Conservation (phyloP, 1,284 basidiomycete genomes). For the Rugosomyces carneus region DNA sequence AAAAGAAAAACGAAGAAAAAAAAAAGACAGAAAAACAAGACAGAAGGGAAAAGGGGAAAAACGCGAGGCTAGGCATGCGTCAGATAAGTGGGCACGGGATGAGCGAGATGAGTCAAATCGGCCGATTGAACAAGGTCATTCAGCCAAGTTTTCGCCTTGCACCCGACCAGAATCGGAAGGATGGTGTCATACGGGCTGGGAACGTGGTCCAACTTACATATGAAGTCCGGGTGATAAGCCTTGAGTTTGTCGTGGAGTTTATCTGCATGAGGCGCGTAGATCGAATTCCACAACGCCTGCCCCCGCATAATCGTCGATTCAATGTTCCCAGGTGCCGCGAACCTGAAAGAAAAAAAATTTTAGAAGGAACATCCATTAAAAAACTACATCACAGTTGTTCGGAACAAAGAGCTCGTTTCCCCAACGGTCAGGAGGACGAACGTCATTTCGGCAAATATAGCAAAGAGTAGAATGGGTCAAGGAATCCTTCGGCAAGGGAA, state of each 20-base stretch:
- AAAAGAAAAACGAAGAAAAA: not conserved
- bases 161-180: constrained; percentile 24
- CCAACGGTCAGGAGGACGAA: constrained; percentile 3
- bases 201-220: constrained; percentile 51
- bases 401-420: constrained; percentile 6
- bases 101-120: constrained; percentile 17
- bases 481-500: constrained; percentile 14
- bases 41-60: not conserved
- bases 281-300: constrained; percentile 77
- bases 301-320: constrained; percentile 63
- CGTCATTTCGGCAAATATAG: not conserved
- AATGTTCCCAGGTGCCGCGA: constrained; percentile 57
- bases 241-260: constrained; percentile 89
- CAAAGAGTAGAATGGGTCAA: constrained; percentile 3
- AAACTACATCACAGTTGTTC: too few relatives aligned
- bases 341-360: constrained; percentile 34
- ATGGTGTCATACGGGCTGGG: constrained; percentile 22
- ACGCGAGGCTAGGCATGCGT: constrained; percentile 12
- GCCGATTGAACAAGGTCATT: constrained; percentile 13
- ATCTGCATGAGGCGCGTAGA: constrained; percentile 86
- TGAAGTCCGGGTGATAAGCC: constrained; percentile 81
- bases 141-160: constrained; percentile 4
- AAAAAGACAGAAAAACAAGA: too few relatives aligned
- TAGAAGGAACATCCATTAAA: not conserved
- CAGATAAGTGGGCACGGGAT: constrained; percentile 22